Evolutionary conservation across 768 basidiomycete genomes (phyloP).

Genomic region (Tylopilus sp.): DNA sequence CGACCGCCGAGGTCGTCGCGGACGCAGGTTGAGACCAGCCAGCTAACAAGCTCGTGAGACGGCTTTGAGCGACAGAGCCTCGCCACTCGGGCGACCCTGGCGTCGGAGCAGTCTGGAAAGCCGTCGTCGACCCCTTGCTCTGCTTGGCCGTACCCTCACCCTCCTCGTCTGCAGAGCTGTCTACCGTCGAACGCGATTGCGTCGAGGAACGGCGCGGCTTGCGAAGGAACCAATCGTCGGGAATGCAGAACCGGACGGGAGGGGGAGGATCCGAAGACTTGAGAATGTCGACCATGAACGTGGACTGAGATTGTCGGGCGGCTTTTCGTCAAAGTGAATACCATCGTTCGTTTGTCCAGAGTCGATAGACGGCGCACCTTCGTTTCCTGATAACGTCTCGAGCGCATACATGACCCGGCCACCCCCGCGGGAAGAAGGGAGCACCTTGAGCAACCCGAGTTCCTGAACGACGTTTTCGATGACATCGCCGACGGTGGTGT

Average conservation of each 20-base stretch:
- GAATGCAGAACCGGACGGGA: conserved; percentile 62
- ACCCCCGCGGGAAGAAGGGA: conserved; percentile 67
- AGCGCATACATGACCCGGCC: conserved; percentile 63
- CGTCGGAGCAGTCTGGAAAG: conserved; percentile 12
- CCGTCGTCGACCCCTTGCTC: conserved; percentile 30
- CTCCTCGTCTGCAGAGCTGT: conserved; percentile 40
- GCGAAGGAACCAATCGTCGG: conserved; percentile 77
- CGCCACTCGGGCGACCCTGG: conserved; percentile 46
- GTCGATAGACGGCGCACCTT: conserved; percentile 40
- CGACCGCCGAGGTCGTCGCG: conserved; percentile 29
- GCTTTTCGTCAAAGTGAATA: conserved; percentile 9
- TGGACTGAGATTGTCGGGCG: conserved; percentile 9
- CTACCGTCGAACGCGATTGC: conserved; percentile 50
- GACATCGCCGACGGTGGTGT: conserved; percentile 52
- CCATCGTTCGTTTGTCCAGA: neutral
- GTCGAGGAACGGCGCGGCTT: conserved; percentile 51
- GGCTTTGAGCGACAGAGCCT: conserved; percentile 51
- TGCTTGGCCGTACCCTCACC: conserved; percentile 64
- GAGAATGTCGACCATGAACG: conserved; percentile 14
- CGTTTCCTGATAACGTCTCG: conserved; percentile 54
- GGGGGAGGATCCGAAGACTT: conserved; percentile 8
- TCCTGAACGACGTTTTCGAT: conserved; percentile 53
- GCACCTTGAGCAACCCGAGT: conserved; percentile 62
- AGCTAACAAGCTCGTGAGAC: conserved; percentile 65
- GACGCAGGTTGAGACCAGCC: conserved; percentile 57